These are phyloP conservation scores for Neofusicoccum sp. DNA, from an alignment of 2,329 filamentous ascomycete species.

Conservation along the genomic window DNA sequence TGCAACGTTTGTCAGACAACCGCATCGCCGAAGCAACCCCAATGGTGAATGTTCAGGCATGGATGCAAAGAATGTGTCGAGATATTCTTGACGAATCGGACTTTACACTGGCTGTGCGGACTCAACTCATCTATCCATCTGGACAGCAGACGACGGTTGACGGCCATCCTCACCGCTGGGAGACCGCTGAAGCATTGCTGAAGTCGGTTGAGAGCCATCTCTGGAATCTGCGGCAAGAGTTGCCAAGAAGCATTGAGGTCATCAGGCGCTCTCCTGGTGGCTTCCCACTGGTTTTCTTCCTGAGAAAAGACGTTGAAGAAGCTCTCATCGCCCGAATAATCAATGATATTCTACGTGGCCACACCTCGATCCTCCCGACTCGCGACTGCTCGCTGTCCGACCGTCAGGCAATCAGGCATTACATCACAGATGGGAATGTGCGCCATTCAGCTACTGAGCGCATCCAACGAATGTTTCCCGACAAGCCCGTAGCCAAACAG, in stretches of 20 bases:
- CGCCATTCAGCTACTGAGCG: slow-evolving; percentile 19
- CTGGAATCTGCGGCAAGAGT: slow-evolving; percentile 36
- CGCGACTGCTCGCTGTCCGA: slow-evolving; percentile 27
- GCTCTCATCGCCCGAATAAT: slow-evolving; percentile 31
- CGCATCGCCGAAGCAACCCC: slow-evolving; percentile 40
- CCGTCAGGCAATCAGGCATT: slow-evolving; percentile 29
- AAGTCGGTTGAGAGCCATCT: slow-evolving; percentile 29
- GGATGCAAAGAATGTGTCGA: slow-evolving; percentile 50
- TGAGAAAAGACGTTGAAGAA: slow-evolving; percentile 42
- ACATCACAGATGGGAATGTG: slow-evolving; percentile 33
- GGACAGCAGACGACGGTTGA: slow-evolving; percentile 42
- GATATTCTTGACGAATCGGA: slow-evolving; percentile 65
- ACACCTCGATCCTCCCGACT: slow-evolving; percentile 28
- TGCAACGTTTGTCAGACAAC: slow-evolving; percentile 55
- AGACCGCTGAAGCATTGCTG: slow-evolving; percentile 36
- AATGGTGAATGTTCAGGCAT: slow-evolving; percentile 54
- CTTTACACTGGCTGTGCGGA: slow-evolving; percentile 41
- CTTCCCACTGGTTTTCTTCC: slow-evolving; percentile 59
- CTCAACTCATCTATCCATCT: slow-evolving; percentile 46
- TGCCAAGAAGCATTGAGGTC: slow-evolving; percentile 52
- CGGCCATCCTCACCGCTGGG: slow-evolving; percentile 42
- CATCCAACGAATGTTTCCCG: slow-evolving; percentile 32
- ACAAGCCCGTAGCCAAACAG: slow-evolving; percentile 43
- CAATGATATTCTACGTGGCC: slow-evolving; percentile 32
- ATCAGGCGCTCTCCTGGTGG: slow-evolving; percentile 33